Evolutionary conservation across 2,329 filamentous ascomycete genomes (phyloP), one percentile per base, ranked within the genome.

Genomic region (Pseudogymnoascus sp.): DNA sequence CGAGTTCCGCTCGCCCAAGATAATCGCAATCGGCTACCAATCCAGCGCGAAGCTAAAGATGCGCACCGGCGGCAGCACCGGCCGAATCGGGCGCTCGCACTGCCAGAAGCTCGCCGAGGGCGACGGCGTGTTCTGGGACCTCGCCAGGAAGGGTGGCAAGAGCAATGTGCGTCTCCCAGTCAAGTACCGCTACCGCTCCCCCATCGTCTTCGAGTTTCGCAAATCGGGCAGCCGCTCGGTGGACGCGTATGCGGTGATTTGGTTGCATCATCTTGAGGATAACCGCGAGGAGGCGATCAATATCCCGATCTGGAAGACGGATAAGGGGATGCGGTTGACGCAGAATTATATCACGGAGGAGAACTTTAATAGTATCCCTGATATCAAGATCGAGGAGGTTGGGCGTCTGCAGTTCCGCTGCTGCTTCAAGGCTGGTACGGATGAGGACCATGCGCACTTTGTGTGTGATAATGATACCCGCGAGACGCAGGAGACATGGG

Each of bases 401-500:
- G 93, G 93, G 1, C 87, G 92, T 1, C 78, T 97, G 11, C 84
- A 86, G 37, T 96, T 97, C 81, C 81, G 82, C 1, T 90, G 86
- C 9, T 83, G 87, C 11, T 97, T 97, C 79, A 96, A 95, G 67
- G 87, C 93, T 0, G 93, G 93, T 12, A 96, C 91, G 59, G 93
- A 97, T 73, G 86, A 90, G 62, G 89, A 91, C 16, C 95, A 97
- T 72, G 83, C 90, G 67, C 82, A 81, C 1, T 97, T 96, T 69
- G 87, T 96, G 21, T 84, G 86, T 59, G 90, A 96, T 74, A 96
- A 96, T 70, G 87, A 96, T 72, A 88, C 89, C 1, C 88, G 93
- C 34, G 95, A 97, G 78, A 97, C 93, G 0, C 96, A 91, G 67
- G 93, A 97, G 77, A 90, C 89, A 0, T 97, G 93, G 91, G 92